Base-by-base conservation (phyloP, 352 stramenopile species). In the Pythium aquatile region DNA sequence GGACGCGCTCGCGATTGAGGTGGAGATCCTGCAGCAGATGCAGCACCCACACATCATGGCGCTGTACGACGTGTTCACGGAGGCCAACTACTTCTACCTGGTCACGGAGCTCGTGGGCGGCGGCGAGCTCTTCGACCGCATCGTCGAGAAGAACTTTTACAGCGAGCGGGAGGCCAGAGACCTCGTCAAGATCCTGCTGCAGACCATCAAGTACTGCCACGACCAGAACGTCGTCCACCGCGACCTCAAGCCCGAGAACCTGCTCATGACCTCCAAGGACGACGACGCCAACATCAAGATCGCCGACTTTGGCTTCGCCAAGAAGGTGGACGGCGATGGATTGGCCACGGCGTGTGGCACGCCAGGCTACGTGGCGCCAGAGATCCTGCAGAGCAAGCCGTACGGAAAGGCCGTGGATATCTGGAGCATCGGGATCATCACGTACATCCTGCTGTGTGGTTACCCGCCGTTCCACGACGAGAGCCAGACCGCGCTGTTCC, bases 41-140 rank as follows among this genome's bases (percentile, higher is more conserved):
- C 75, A 91, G 69, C 91, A 97, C 72, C 75, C 83, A 54, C 83
- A 97, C 66, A 96, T 97, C 62, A 85, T 97, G 66, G 81, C 90
- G 55, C 74, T 97, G 11, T 91, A 94, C 54, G 94, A 96, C 58
- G 94, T 98, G 11, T 98, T 94, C 73, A 83, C 96, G 57, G 91
- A 98, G 49, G 76, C 84, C 24, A 81, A 93, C 35, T 83, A 98
- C 69, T 99, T 97, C 77, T 99, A 99, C 73, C 81, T 99, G 47
- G 96, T 99, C 6, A 98, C 98, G 52, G 96, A 99, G 73, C 88
- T 97, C 47, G 97, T 98, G 74, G 78, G 78, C 13, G 87, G 87
- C n/a, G 85, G 85, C 11, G 87, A 96, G 65, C 73, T 96, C 32
- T 96, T 96, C 65, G 87, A 96, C 46, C 78, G 87, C 32, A 96